Evolutionary conservation across 805 yeast species (phyloP), one percentile per base, ranked within the genome.

Genomic region (Candida pseudofarinosa): DNA sequence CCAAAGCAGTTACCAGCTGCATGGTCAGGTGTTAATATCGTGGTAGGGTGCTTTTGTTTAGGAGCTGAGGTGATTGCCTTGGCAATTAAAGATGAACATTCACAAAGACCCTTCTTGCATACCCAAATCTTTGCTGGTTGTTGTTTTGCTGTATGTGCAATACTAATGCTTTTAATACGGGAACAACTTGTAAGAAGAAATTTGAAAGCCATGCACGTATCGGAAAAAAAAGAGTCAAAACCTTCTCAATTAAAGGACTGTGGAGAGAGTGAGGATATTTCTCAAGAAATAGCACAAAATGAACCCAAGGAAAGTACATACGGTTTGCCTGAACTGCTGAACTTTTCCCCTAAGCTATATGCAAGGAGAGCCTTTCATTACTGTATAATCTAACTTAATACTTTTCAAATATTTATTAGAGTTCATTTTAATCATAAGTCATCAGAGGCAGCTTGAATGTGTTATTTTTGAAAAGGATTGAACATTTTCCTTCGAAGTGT

Each of bases 101-200:
- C 44, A 19, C 13, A 41, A 4, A 47, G 50, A n/a, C 85, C 87
- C 2, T 83, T 75, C 50, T 59, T 76, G 30, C 73, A 81, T 49
- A 71, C 84, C 1, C 88, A 82, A 52, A 67, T 81, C 1, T 81
- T 80, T 55, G 73, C 80, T 3, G 88, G 85, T 2, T 52, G 69
- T 15, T 58, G 75, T 37, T 75, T 73, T 48, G 53, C 73, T n/a
- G 59, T 59, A 8, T 74, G 75, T 0, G 53, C 73, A 8, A 4
- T 77, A 2, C 43, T 78, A 19, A 59, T 75, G 42, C 44, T 77
- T 1, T 61, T 77, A 0, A 62, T 79, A 16, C 66, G 89, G 48
- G 83, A 79, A 48, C 67, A 70, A 65, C 64, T 75, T 42, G 76
- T 44, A n/a, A 37, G 47, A 38, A 40, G 40, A 17, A 40, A 19